phyloP scores from a whole-genome alignment of 345 rosid species.

The Boechera retrofracta region DNA sequence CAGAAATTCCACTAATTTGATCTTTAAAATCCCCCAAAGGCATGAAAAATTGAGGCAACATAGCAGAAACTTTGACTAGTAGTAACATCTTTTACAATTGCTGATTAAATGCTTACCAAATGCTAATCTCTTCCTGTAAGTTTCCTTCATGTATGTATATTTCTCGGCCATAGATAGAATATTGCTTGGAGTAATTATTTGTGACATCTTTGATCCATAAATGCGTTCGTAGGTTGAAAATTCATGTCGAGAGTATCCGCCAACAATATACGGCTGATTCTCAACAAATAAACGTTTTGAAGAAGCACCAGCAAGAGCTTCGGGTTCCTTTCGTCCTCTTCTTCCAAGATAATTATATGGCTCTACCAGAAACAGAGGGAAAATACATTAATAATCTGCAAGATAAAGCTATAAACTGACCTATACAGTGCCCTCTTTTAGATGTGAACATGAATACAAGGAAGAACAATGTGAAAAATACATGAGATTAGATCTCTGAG shows the following conservation, averaged over 20 bases:
- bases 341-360: constrained; percentile 88
- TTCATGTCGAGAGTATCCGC: constrained; percentile 78
- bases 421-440: not conserved
- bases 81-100: constrained; percentile 3
- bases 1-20: constrained; percentile 17
- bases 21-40: constrained; percentile 1
- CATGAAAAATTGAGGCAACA: constrained; percentile 13
- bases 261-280: constrained; percentile 87
- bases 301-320: constrained; percentile 90
- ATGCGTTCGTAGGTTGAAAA: constrained; percentile 56
- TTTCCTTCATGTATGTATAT: constrained; percentile 82
- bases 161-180: constrained; percentile 86
- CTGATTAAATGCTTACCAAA: constrained; percentile 67
- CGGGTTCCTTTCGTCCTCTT: constrained; percentile 97
- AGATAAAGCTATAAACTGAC: constrained; percentile 17
- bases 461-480: constrained; percentile 14
- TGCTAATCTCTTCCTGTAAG: constrained; percentile 87
- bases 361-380: constrained; percentile 53
- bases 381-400: not conserved
- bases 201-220: constrained; percentile 61
- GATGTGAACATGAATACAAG: constrained; percentile 23
- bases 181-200: constrained; percentile 60
- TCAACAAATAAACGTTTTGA: constrained; percentile 90
- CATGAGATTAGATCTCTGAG: constrained; percentile 1
- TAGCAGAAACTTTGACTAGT: constrained; percentile 6